Percentiles rank a stretch among this genome's conserved stretches.
phyloP scores from a whole-genome alignment of 1,284 basidiomycete species.

The Stygiomarasmius scandens region DNA sequence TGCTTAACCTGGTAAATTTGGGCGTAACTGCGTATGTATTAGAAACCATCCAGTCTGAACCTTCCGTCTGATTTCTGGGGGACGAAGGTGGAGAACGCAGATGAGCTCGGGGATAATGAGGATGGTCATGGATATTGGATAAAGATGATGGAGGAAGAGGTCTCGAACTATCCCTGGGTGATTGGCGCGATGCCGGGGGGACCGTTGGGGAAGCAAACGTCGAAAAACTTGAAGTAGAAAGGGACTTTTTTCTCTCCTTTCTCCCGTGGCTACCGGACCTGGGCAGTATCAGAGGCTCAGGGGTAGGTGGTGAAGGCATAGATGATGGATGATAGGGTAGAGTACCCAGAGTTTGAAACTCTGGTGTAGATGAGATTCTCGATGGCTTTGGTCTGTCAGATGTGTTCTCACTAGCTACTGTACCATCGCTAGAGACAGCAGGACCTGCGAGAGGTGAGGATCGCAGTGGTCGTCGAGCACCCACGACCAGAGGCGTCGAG shows the following conservation, averaged over 20 bases:
- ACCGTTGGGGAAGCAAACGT: not conserved
- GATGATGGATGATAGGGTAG: not conserved
- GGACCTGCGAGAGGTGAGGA: conserved; percentile 19
- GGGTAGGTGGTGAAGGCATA: not conserved
- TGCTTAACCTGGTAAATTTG: not conserved
- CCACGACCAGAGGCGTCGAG: too few relatives aligned
- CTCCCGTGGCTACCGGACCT: not conserved
- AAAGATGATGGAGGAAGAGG: not conserved
- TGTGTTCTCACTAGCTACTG: not conserved
- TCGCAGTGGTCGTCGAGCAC: conserved; percentile 9
- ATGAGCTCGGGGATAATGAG: not conserved
- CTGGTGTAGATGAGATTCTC: conserved; percentile 16
- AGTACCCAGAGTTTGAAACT: not conserved
- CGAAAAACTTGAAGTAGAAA: not conserved
- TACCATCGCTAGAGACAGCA: conserved; percentile 10
- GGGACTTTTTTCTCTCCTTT: not conserved
- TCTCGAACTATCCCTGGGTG: conserved; percentile 3
- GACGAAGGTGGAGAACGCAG: not conserved
- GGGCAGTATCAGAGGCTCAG: too few relatives aligned
- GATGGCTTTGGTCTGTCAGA: conserved; percentile 10
- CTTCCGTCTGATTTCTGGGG: not conserved
- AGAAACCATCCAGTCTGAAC: not conserved
- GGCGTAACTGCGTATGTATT: conserved; percentile 3
- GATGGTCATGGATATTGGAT: not conserved
- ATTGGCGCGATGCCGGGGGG: not conserved